Evolutionary conservation across 106 monocot genomes (phyloP).

Genomic region (Platanthera guangdongensis): DNA sequence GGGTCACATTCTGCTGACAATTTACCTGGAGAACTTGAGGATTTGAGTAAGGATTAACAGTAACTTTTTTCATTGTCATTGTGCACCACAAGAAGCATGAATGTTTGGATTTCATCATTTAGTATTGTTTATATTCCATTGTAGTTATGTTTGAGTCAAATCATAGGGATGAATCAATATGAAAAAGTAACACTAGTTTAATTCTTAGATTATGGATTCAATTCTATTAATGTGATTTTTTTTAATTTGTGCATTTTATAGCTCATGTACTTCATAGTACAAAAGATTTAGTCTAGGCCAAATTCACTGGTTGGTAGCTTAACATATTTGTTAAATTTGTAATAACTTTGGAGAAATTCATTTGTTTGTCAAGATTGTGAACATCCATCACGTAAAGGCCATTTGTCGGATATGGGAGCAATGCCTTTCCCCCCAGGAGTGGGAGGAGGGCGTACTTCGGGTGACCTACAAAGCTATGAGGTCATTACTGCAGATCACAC

Average conservation of each 20-base stretch:
- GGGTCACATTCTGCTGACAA: constrained; percentile 57
- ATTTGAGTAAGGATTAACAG: constrained; percentile 71
- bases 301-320: constrained; percentile 28
- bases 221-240: not conserved
- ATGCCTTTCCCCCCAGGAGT: constrained; percentile 99
- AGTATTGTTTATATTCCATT: not conserved
- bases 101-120: not conserved
- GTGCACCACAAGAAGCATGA: not conserved
- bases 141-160: not conserved
- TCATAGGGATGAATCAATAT: not conserved
- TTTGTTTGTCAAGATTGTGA: constrained; percentile 86
- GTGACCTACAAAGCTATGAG: constrained; percentile 54
- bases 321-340: constrained; percentile 20
- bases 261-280: not conserved
- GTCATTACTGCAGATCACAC: constrained; percentile 74
- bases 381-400: constrained; percentile 61
- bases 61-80: constrained; percentile 3
- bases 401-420: constrained; percentile 45
- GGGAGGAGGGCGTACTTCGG: constrained; percentile 46
- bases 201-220: not conserved
- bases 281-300: constrained; percentile 17
- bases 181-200: not conserved
- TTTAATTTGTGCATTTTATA: not conserved
- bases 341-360: constrained; percentile 60
- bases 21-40: constrained; percentile 32